Base-by-base conservation (phyloP, 768 basidiomycete genomes). In the Leccinum pellstonianum region DNA sequence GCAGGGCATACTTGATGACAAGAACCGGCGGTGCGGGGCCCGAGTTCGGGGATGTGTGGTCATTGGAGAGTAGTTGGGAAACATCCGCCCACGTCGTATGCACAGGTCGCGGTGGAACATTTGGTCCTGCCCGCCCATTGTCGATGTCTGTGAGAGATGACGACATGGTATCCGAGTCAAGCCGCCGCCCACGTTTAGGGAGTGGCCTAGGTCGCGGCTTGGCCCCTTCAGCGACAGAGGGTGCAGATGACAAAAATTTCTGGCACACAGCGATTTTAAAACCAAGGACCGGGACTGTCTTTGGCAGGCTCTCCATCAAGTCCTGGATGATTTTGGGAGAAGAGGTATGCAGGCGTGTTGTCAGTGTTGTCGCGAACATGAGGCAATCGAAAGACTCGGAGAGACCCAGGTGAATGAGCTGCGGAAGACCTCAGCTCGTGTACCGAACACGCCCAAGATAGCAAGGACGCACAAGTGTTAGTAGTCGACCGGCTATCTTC, bases 201-300 rank as follows among this genome's bases (percentile, higher is more conserved):
- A 75, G 74, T n/a, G 76, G 74, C 38, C 72, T 71, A 6, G 76
- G 75, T 50, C 77, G 71, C 35, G 66, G 68, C 27, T 68, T 64
- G 43, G 62, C 56, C 4, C 56, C 55, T 4, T 52, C 66, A 19
- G 56, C 27, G 33, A 43, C 56, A 21, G 66, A 63, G 8, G 63
- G 52, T 9, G 65, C 62, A 50, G 70, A 72, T 9, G 68, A 70
- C 43, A 80, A 63, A 50, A 77, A 72, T 64, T 73, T 78, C 49
- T 76, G 76, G 62, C 80, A 83, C 14, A 82, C 63, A 0, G 71
- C 63, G 5, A 82, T 58, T 67, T 81, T 82, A 56, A 83, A 82
- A 23, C 66, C 67, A 52, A 77, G 71, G 3, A 68, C 59, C 3
- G 77, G 61, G 19, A 70, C 63, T 12, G 79, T 76, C 49, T 74